Evolutionary conservation across 129 eudicot genomes (phyloP), one percentile per base, ranked within the genome.

Genomic region (Centrapalus pauciflorus): DNA sequence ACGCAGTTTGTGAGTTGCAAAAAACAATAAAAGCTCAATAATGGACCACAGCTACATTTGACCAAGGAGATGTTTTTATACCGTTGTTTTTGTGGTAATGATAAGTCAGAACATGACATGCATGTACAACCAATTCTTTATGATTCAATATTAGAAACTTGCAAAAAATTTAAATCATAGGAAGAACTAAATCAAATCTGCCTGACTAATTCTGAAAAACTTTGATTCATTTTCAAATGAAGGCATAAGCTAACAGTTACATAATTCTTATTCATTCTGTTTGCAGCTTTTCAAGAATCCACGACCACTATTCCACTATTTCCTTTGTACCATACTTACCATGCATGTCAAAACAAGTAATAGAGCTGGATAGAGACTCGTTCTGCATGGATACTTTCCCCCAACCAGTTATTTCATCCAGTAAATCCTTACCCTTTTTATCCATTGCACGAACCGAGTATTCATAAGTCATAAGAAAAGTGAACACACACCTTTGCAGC

Each of bases 401-500:
- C n/a, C n/a, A n/a, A n/a, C n/a, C n/a, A n/a, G n/a, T n/a, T n/a
- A n/a, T n/a, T n/a, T n/a, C n/a, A n/a, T n/a, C n/a, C n/a, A n/a
- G n/a, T n/a, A n/a, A n/a, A 45, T 45, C 2, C 52, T 23, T 8
- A 45, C 23, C 52, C 52, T 16, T 16, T 45, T 45, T 14, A 16
- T 23, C 6, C 52, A 45, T n/a, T n/a, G 52, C 24, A n/a, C 17
- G 52, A 45, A 14, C 6, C 52, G 17, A 23, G 52, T 45, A 16
- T 14, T 35, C 33, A 11, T 21, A 34, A 13, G 14, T n/a, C n/a
- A n/a, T n/a, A 43, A 25, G 21, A 13, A 33, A 57, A 25, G 4
- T 9, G 54, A 17, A 19, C 32, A 48, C 20, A 2, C 13, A 86
- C 97, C 94, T 89, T 94, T 27, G 93, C 97, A 82, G 99, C 97